Base-by-base conservation (phyloP, 176 grass and related monocot genomes). In the Poa annua region DNA sequence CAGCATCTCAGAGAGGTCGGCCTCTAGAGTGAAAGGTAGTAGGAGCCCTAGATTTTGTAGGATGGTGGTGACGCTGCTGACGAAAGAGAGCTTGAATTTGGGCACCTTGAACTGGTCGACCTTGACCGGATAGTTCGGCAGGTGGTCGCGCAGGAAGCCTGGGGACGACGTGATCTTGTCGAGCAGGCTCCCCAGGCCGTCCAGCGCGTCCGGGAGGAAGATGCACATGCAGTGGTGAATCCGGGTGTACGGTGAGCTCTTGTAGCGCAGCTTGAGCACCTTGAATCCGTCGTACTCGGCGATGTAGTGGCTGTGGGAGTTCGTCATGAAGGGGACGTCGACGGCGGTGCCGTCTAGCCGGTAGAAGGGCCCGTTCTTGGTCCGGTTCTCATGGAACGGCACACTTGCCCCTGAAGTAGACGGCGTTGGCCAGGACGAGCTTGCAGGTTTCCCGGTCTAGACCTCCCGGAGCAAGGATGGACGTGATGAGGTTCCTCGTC, bases 381-480 rank as follows among this genome's bases (percentile, higher is more conserved):
- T 70, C 11, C 5, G 11, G 20, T 4, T 24, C 36, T 70, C 38
- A 20, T 70, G 13, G 2, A 70, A 70, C 10, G 66, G 38, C 19
- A 22, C 66, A 70, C 38, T 70, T 44, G 66, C 66, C 66, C 38
- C 11, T 44, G 66, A 70, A 70, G 38, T 70, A 70, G 66, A 70
- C 5, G 38, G 66, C 66, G 38, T 44, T 70, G 38, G 66, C 66
- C 38, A 70, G 66, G 20, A 70, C 38, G 33, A 66, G 64, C 7
- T 10, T 17, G 1, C n/a, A n/a, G n/a, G 64, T 66, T 8, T 34
- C 3, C 16, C 3, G 33, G 33, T 38, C 3, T 8, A 66, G 8
- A 35, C 7, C 0, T 36, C 33, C 33, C 33, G 33, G 64, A 66
- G 64, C 33, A 35, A 66, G 3, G 17, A 5, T 16, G 16, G 64